Conservation (phyloP, 306 rosid genomes). For the Bauhinia variegata region DNA sequence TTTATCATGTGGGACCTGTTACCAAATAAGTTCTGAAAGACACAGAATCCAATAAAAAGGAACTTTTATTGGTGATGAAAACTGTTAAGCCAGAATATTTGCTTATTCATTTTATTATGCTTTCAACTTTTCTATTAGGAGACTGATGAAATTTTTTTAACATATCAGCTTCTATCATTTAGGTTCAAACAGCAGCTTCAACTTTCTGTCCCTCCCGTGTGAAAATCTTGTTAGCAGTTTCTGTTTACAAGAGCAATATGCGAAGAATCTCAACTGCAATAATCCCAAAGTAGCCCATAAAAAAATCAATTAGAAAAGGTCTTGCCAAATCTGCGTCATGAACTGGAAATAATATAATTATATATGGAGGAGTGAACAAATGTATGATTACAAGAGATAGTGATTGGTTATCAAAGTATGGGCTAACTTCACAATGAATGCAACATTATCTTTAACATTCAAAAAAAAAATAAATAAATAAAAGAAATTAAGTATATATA, state of each 20-base stretch:
- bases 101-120: neutral
- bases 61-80: constrained; percentile 30
- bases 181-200: constrained; percentile 39
- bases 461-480: neutral
- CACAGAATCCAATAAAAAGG: constrained; percentile 20
- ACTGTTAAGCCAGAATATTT: constrained; percentile 33
- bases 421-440: constrained; percentile 17
- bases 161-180: constrained; percentile 44
- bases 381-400: constrained; percentile 19
- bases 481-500: too few species aligned
- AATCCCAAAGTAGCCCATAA: neutral
- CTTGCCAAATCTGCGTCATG: neutral
- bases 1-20: constrained; percentile 39
- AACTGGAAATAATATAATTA: too few species aligned
- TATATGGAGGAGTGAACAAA: neutral
- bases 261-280: constrained; percentile 32
- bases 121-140: constrained; percentile 21
- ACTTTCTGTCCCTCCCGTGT: constrained; percentile 6
- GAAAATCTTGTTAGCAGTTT: neutral
- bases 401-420: too few species aligned
- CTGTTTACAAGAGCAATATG: constrained; percentile 17
- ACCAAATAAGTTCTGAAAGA: constrained; percentile 10
- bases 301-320: too few species aligned
- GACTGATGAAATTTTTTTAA: constrained; percentile 26
- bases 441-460: constrained; percentile 2